Conservation (phyloP, 257 asterid genomes). For the Mitragyna speciosa region DNA sequence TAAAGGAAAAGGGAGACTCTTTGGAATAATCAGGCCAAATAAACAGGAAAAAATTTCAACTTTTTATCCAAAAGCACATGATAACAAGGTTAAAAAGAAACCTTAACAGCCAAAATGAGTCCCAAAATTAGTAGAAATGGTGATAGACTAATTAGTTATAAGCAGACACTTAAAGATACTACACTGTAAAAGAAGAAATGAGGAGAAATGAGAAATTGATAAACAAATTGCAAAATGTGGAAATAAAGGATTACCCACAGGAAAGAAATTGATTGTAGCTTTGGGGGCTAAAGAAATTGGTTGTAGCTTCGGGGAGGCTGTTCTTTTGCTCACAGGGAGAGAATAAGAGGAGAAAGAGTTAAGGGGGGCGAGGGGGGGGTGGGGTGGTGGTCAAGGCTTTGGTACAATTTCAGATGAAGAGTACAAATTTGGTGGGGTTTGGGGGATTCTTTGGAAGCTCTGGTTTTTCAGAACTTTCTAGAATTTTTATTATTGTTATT, state of each 20-base stretch:
- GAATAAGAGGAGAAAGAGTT: background rate
- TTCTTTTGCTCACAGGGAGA: no score
- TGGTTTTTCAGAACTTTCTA: slow-evolving; percentile 12
- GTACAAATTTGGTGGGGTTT: background rate
- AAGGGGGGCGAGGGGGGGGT: no score
- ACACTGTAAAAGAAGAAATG: background rate
- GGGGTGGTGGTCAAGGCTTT: slow-evolving; percentile 20
- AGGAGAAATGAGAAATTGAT: background rate
- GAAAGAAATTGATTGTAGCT: no score
- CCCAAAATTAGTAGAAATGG: background rate
- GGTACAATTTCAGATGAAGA: background rate
- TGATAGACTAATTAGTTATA: no score
- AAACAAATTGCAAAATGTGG: background rate
- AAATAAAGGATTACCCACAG: background rate
- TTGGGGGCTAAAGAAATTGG: no score
- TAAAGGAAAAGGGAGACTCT: background rate
- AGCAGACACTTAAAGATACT: background rate
- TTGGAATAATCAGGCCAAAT: background rate
- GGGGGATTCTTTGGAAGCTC: slow-evolving; percentile 8
- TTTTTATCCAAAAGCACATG: background rate
- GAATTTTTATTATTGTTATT: background rate
- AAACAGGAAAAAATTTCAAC: background rate
- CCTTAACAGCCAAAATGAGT: background rate
- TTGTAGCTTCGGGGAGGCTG: no score
- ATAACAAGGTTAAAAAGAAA: background rate